Conservation (phyloP, 305 asterid genomes). For the Euphrasia arctica region DNA sequence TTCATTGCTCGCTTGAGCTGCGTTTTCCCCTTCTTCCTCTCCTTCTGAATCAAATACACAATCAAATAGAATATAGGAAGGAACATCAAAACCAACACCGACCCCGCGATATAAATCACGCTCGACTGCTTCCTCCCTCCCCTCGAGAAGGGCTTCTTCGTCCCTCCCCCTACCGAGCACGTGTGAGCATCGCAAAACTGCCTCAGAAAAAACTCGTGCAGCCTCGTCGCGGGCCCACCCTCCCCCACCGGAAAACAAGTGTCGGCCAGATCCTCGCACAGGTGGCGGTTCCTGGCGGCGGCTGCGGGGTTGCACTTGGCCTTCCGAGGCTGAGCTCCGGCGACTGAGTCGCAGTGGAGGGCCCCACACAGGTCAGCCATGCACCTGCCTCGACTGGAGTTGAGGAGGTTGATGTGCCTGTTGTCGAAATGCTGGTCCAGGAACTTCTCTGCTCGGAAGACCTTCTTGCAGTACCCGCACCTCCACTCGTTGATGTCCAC, state of each 20-base stretch:
- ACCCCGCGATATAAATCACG: slow-evolving; percentile 61
- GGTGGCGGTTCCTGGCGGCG: neutral
- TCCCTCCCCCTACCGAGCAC: neutral
- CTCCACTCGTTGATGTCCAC: slow-evolving; percentile 3
- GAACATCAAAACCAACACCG: slow-evolving; percentile 73
- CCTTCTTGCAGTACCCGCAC: neutral
- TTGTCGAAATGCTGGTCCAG: slow-evolving; percentile 10
- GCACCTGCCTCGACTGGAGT: neutral
- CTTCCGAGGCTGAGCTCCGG: neutral
- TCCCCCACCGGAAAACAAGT: neutral
- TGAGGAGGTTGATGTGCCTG: neutral
- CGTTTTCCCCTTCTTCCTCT: slow-evolving; percentile 52
- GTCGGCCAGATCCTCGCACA: slow-evolving; percentile 5
- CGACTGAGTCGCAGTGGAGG: neutral
- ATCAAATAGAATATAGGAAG: slow-evolving; percentile 77
- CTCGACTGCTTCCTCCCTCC: slow-evolving; percentile 39
- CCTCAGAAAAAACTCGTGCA: slow-evolving; percentile 2
- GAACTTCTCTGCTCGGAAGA: slow-evolving; percentile 1
- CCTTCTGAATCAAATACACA: slow-evolving; percentile 74
- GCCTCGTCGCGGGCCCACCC: neutral
- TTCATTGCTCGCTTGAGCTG: slow-evolving; percentile 65
- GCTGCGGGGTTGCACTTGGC: slow-evolving; percentile 3
- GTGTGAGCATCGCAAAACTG: slow-evolving; percentile 4
- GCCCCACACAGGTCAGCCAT: neutral
- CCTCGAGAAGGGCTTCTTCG: neutral